phyloP scores from a whole-genome alignment of 2,329 filamentous ascomycete species.

The Emmonsiellopsis sp. region DNA sequence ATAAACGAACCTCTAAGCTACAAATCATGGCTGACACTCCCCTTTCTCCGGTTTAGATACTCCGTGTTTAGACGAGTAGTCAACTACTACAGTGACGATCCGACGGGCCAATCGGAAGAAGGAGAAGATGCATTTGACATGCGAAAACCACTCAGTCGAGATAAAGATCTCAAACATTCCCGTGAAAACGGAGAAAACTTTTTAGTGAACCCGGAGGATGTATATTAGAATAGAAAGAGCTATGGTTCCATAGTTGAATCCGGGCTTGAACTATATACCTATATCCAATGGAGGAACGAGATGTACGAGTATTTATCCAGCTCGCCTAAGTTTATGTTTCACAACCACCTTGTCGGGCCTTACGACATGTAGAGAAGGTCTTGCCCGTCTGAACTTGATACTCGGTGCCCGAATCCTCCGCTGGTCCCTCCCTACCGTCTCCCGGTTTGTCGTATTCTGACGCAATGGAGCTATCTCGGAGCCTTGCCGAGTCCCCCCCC shows the following conservation, averaged over 20 bases:
- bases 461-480: too few relatives aligned
- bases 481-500: too few relatives aligned
- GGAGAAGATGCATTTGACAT: conserved; percentile 93
- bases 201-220: conserved; percentile 70
- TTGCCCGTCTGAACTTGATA: too few relatives aligned
- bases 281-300: too few relatives aligned
- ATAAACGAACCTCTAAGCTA: too few relatives aligned
- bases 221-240: conserved; percentile 41
- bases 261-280: background rate
- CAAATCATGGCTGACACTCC: background rate
- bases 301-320: too few relatives aligned
- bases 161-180: conserved; percentile 65
- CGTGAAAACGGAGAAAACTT: conserved; percentile 71
- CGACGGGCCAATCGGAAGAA: conserved; percentile 45
- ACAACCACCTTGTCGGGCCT: too few relatives aligned
- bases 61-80: conserved; percentile 80
- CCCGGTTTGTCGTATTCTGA: too few relatives aligned
- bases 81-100: conserved; percentile 86
- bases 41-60: conserved; percentile 39
- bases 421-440: too few relatives aligned
- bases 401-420: too few relatives aligned
- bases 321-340: too few relatives aligned
- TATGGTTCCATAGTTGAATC: background rate
- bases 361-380: too few relatives aligned
- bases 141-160: conserved; percentile 80